Evolutionary conservation across 352 stramenopile genomes (phyloP).

Genomic region (Phytophthora sansomeana): DNA sequence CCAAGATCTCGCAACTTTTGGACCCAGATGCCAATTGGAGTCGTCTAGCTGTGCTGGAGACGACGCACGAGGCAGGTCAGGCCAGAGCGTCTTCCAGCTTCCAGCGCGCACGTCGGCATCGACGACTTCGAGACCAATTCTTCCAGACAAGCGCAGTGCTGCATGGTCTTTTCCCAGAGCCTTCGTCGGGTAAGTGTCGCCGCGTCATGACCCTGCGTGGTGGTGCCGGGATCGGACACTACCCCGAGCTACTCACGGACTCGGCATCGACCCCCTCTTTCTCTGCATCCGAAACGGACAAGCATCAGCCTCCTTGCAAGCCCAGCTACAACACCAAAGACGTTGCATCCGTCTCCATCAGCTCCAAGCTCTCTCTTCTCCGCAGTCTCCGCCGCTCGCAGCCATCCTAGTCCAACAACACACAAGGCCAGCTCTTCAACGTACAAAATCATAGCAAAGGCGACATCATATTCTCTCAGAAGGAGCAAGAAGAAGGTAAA

Average conservation of each 20-base stretch:
- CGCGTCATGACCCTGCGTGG: slow-evolving; percentile 64
- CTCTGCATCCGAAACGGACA: slow-evolving; percentile 1
- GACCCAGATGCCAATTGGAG: slow-evolving; percentile 65
- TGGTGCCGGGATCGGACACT: slow-evolving; percentile 56
- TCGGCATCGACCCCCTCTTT: not conserved
- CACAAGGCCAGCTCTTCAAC: slow-evolving; percentile 2
- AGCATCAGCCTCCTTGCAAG: not conserved
- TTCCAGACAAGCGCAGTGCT: slow-evolving; percentile 69
- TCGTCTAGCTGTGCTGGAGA: slow-evolving; percentile 66
- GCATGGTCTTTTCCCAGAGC: slow-evolving; percentile 63
- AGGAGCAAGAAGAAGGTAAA: slow-evolving; percentile 19
- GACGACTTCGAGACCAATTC: slow-evolving; percentile 61
- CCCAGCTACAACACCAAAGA: slow-evolving; percentile 3
- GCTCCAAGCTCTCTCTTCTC: slow-evolving; percentile 33
- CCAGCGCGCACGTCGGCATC: slow-evolving; percentile 51
- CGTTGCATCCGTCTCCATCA: slow-evolving; percentile 13
- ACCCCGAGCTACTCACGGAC: slow-evolving; percentile 32
- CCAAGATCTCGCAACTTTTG: slow-evolving; percentile 52
- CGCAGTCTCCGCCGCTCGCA: slow-evolving; percentile 30
- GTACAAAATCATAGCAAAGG: slow-evolving; percentile 32
- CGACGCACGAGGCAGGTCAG: slow-evolving; percentile 58
- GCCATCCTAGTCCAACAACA: not conserved
- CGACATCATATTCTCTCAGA: slow-evolving; percentile 31
- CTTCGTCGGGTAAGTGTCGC: slow-evolving; percentile 52
- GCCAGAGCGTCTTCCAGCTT: slow-evolving; percentile 52